Evolutionary conservation across 306 rosid genomes (phyloP), one percentile per base, ranked within the genome.

Genomic region (cucumber (Cucumis sativus)): DNA sequence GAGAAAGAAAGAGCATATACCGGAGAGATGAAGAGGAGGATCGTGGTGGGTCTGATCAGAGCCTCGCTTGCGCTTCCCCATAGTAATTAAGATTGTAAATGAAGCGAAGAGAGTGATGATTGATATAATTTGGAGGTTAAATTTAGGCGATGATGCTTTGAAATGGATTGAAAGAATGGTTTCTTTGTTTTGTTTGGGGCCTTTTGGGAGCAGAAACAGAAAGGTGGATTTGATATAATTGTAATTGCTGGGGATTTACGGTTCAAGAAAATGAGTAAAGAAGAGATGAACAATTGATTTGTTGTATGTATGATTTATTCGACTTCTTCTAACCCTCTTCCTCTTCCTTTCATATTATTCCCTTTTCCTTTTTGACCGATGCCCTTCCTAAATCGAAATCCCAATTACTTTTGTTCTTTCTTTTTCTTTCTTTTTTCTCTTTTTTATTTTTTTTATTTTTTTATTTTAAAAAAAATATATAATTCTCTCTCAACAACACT

Each of bases 61-160:
- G 74, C 75, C 78, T 65, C 86, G 90, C 85, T 91, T 92, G 64
- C 86, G 81, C 84, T 88, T 91, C 43, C 89, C 89, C 94, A 88
- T 88, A 3, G 51, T 25, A 14, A 40, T 76, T 60, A 72, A 13
- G 60, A 51, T 49, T 15, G 60, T 28, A 28, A 51, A 72, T 68
- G 13, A 43, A 68, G 39, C 57, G 60, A 16, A 6, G 43, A 51
- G 60, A 25, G 77, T 65, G 58, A 45, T 17, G 47, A 15, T 73
- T 52, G 33, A 71, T 71, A 7, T 47, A 54, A 54, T 73, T 33
- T 30, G 49, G 62, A 54, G 18, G 47, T 33, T 52, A 33, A 73
- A 73, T 73, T 52, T 51, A 73, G 77, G 77, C 62, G 62, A 54
- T 73, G 77, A 43, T 71, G 51, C 57, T 52, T 15, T 45, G 76